Evolutionary conservation across 1,284 basidiomycete genomes (phyloP), one percentile per base, ranked within the genome.

Genomic region (Trametes sp.): DNA sequence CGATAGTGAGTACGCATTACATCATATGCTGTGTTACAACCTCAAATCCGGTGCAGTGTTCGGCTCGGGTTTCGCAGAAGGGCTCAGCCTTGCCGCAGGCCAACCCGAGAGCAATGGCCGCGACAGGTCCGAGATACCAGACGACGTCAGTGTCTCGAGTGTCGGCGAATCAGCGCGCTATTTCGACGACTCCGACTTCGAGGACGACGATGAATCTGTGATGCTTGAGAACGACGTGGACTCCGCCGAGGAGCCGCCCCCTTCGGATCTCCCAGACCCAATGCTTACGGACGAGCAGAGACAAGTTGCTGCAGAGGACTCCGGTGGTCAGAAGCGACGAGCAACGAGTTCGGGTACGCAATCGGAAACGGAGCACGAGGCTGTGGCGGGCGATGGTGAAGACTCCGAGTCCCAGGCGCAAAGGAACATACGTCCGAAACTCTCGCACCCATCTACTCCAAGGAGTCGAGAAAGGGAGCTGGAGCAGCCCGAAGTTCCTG

Each of bases 101-200:
- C 49, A 29, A 16, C 68, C 71, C 46, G 74, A 54, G 28, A 70
- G 71, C 14, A 54, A 59, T 11, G 48, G 62, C 29, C 65, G 68
- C 24, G 69, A 72, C 16, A 58, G 56, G 6, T 33, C 31, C 13
- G 49, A 46, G 41, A 24, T 54, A 24, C 72, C 55, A 64, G 77
- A 72, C 66, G 77, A 63, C 31, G 72, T 73, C 9, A 62, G 64
- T 28, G 64, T 72, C 21, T 72, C 72, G 23, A 70, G 74, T 19
- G 64, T 66, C 5, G 62, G 56, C 36, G 45, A 62, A 19, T 61
- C 64, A 52, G 54, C 66, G 10, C 36, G 57, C 38, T 68, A 83
- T 21, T 84, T 82, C 51, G 85, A 87, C 59, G 87, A 88, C 67
- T 88, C 88, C 3, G 88, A 89, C 67, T 82, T 86, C 31, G 88